Conservation (phyloP, 1,139 yeast genomes). For the Dujonia santamariae region DNA sequence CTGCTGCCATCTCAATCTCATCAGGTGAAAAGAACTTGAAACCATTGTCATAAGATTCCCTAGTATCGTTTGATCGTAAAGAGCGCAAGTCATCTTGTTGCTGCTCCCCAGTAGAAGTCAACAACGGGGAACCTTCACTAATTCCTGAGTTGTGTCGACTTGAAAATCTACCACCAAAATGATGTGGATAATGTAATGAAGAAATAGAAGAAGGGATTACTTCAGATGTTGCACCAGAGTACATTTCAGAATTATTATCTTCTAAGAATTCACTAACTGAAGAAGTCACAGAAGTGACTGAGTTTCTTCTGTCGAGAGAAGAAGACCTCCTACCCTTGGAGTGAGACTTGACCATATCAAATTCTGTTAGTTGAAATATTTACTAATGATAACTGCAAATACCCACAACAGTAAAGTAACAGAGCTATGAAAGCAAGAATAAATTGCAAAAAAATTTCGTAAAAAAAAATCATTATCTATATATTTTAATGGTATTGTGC, state of each 20-base stretch:
- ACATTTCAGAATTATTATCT: conserved; percentile 66
- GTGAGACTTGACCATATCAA: conserved; percentile 6
- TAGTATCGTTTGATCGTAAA: conserved; percentile 27
- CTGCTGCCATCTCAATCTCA: conserved; percentile 84
- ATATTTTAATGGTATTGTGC: no score
- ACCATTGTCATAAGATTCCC: conserved; percentile 25
- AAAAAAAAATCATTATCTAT: no score
- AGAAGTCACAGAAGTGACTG: conserved; percentile 40
- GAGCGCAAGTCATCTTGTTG: conserved; percentile 25
- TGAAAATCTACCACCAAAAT: conserved; percentile 34
- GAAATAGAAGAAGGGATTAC: conserved; percentile 88
- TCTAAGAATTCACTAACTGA: conserved; percentile 29
- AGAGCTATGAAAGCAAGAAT: no score
- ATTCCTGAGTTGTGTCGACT: conserved; percentile 22
- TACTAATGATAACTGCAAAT: no score
- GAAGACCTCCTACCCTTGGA: conserved; percentile 6
- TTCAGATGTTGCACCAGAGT: conserved; percentile 87
- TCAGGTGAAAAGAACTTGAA: conserved; percentile 82
- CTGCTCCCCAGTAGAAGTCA: conserved; percentile 13
- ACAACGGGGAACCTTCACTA: conserved; percentile 40
- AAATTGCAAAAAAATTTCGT: no score
- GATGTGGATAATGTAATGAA: conserved; percentile 76
- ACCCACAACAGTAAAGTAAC: no score
- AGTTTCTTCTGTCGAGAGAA: conserved; percentile 28
- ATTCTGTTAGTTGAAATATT: neutral